Evolutionary conservation across 148 eudicot species (phyloP).

Genomic region (Talinum fruticosum): DNA sequence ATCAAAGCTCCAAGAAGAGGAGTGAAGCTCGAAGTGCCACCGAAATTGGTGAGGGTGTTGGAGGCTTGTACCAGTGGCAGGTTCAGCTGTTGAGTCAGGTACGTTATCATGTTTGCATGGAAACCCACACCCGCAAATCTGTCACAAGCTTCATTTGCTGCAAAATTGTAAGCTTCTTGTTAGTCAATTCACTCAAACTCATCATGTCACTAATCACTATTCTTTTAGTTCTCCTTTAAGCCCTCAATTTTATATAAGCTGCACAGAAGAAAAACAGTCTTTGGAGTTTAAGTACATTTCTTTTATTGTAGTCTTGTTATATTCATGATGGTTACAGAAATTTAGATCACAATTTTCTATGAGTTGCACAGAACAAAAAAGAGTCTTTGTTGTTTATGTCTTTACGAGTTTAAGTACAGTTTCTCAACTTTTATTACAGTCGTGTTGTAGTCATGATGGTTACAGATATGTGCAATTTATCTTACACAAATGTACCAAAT

Average conservation of each 20-base stretch:
- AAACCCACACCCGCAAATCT: slow-evolving; percentile 51
- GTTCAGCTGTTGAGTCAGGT: slow-evolving; percentile 49
- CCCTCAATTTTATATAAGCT: too few species aligned
- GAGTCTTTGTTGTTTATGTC: too few species aligned
- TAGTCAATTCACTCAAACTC: neutral
- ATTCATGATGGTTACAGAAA: neutral
- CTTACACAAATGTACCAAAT: neutral
- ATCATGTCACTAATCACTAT: neutral
- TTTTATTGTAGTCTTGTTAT: too few species aligned
- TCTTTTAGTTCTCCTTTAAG: neutral
- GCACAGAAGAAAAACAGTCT: too few species aligned
- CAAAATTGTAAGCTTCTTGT: neutral
- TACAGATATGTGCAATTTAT: too few species aligned
- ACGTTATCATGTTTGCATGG: slow-evolving; percentile 61
- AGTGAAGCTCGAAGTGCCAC: slow-evolving; percentile 52
- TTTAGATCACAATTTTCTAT: too few species aligned
- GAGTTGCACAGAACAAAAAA: too few species aligned
- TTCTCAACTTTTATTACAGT: too few species aligned
- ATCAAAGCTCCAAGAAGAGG: slow-evolving; percentile 61
- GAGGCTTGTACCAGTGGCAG: slow-evolving; percentile 59
- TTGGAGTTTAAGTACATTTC: too few species aligned
- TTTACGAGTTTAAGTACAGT: too few species aligned
- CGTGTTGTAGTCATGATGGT: neutral
- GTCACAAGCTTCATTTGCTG: slow-evolving; percentile 68
- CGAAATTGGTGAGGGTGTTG: slow-evolving; percentile 57